phyloP scores from a whole-genome alignment of 768 basidiomycete species.

The Astraeus odoratus region DNA sequence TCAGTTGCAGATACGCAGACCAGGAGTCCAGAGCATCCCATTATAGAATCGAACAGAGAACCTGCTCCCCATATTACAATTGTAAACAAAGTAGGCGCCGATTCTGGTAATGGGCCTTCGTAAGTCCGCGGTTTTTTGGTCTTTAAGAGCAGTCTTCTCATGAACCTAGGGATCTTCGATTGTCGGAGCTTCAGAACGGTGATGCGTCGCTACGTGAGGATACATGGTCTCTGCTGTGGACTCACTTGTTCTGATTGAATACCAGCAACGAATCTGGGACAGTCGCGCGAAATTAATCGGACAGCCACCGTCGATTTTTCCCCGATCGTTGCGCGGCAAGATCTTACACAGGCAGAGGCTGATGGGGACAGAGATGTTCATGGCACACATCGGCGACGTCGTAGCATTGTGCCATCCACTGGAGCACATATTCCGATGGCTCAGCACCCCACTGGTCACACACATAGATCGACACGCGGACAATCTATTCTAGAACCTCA shows the following conservation, averaged over 20 bases:
- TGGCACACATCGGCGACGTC: constrained; percentile 7
- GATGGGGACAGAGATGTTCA: constrained; percentile 3
- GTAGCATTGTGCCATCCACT: constrained; percentile 3
- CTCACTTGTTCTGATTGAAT: not conserved
- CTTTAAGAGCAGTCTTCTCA: too few species aligned
- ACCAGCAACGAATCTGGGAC: constrained; percentile 3
- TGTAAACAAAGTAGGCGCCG: too few species aligned
- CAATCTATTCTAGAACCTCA: constrained; percentile 8
- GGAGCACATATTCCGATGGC: constrained; percentile 11
- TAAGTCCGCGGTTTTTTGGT: constrained; percentile 11
- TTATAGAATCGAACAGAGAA: too few species aligned
- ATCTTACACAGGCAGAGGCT: constrained; percentile 7
- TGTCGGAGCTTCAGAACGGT: too few species aligned
- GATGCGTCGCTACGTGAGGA: too few species aligned
- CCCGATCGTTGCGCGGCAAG: constrained; percentile 23
- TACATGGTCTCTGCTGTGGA: too few species aligned
- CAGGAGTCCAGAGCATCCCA: too few species aligned
- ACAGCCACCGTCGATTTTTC: constrained; percentile 51
- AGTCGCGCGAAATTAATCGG: constrained; percentile 25
- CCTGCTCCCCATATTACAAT: too few species aligned
- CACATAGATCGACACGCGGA: constrained; percentile 7
- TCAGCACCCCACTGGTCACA: constrained; percentile 11
- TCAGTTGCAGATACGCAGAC: too few species aligned
- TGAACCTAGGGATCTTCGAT: not conserved
- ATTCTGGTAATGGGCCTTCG: not conserved